Evolutionary conservation across 441 rosid genomes (phyloP), one percentile per base, ranked within the genome.

Genomic region (Syzygium syzygioides): DNA sequence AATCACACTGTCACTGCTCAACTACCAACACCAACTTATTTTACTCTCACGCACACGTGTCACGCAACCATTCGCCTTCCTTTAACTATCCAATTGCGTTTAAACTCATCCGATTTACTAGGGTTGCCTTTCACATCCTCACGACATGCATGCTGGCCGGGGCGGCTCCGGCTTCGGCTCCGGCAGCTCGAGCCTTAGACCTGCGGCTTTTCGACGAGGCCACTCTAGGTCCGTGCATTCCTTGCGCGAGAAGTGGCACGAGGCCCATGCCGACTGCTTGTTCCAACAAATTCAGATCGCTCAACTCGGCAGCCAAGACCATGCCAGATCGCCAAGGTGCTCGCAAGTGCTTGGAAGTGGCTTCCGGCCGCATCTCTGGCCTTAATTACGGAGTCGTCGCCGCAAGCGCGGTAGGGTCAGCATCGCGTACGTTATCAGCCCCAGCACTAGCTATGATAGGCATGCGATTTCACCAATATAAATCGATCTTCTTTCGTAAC

Each of bases 351-450:
- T 48, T 88, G 79, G 87, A 91, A 87, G 14, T 53, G 30, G 26
- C 85, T 32, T 55, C 71, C 5, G 20, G 32, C 6, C 4, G 14
- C 25, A 30, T 90, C 79, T 14, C 80, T 14, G 86, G 55, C 28
- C 13, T 85, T 88, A 89, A 88, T 89, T 60, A 26, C 37, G 26
- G 45, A 41, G n/a, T 64, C 0, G 92, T 91, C 8, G 85, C 87
- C 9, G 59, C 85, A 83, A 90, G 26, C 91, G 94, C 32, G 91
- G 92, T 1, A 64, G 48, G 52, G 18, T 90, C 86, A 76, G 32
- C 60, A 30, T 90, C 50, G 91, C 90, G 45, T 90, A 62, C 87
- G 28, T 64, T 88, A 89, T 92, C 89, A 90, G 91, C 92, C 92
- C 92, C 85, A 30, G 87, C 85, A 88, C 89, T 2, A 87, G 92